These are phyloP conservation scores for Cocos nucifera DNA, from an alignment of 176 grass and related monocot genomes.

Conservation along the genomic window DNA sequence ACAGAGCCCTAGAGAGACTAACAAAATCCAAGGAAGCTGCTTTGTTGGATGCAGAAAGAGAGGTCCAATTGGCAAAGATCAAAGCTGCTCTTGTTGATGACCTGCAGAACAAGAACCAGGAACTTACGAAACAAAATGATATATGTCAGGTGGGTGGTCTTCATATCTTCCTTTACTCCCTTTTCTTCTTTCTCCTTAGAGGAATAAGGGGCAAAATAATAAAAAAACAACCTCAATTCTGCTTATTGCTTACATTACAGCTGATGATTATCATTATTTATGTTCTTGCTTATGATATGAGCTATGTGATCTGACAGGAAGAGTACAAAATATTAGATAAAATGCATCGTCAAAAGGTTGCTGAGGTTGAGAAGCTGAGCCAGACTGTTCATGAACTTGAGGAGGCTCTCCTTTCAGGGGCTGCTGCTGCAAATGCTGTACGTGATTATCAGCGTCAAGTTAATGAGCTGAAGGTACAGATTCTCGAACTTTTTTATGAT, in stretches of 20 bases:
- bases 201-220: no score
- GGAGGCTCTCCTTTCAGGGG: slow-evolving; percentile 20
- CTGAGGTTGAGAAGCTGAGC: slow-evolving; percentile 18
- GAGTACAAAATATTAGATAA: slow-evolving; percentile 20
- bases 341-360: slow-evolving; percentile 19
- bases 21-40: slow-evolving; percentile 21
- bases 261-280: no score
- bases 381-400: slow-evolving; percentile 17
- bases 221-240: no score
- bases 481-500: neutral
- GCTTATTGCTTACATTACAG: no score
- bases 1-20: slow-evolving; percentile 17
- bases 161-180: neutral
- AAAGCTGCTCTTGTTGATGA: slow-evolving; percentile 20
- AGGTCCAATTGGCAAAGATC: slow-evolving; percentile 14
- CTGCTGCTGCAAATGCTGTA: slow-evolving; percentile 22
- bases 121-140: slow-evolving; percentile 17
- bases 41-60: slow-evolving; percentile 22
- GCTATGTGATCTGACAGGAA: slow-evolving; percentile 9
- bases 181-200: neutral
- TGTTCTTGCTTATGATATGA: no score
- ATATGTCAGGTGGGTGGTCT: slow-evolving; percentile 9
- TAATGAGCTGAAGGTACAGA: slow-evolving; percentile 16
- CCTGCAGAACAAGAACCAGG: slow-evolving; percentile 20
- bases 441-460: slow-evolving; percentile 20